A percentile compares a stretch with the other conserved stretches of the same genome.
Conservation (phyloP, 345 rosid genomes). For the Lumnitzera littorea region DNA sequence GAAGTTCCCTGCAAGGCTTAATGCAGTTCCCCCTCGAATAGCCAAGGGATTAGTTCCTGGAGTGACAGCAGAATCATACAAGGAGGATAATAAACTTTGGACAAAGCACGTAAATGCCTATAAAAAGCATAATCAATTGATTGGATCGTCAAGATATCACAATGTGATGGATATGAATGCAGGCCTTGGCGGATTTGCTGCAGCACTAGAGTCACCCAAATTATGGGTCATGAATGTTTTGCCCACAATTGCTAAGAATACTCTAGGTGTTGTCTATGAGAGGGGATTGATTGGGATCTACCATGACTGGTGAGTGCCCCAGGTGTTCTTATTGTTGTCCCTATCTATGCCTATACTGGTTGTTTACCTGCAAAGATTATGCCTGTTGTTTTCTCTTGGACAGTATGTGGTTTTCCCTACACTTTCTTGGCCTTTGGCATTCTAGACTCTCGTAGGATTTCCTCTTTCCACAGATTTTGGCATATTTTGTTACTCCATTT, state of each 20-base stretch:
- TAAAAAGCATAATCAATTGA: conserved; percentile 60
- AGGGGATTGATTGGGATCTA: conserved; percentile 90
- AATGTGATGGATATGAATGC: conserved; percentile 98
- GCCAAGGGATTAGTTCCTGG: conserved; percentile 54
- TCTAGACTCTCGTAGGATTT: too few species aligned
- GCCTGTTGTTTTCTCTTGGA: background rate
- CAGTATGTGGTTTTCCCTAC: too few species aligned
- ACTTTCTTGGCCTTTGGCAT: too few species aligned
- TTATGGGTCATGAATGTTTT: conserved; percentile 98
- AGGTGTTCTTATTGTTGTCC: background rate
- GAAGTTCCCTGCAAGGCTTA: conserved; percentile 88
- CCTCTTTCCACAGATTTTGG: too few species aligned
- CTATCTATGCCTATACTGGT: background rate
- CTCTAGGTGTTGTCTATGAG: conserved; percentile 79
- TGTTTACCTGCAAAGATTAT: background rate
- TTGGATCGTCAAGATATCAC: conserved; percentile 75
- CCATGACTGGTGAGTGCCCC: conserved; percentile 73
- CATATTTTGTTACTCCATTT: too few species aligned
- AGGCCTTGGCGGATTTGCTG: conserved; percentile 89
- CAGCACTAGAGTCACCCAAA: conserved; percentile 80
- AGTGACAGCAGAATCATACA: conserved; percentile 46
- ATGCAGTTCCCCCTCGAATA: conserved; percentile 69
- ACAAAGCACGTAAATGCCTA: conserved; percentile 63
- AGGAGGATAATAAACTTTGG: conserved; percentile 68
- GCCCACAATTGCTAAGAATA: conserved; percentile 67